Base-by-base conservation (phyloP, 805 yeast species). In the Candida tibetensis region DNA sequence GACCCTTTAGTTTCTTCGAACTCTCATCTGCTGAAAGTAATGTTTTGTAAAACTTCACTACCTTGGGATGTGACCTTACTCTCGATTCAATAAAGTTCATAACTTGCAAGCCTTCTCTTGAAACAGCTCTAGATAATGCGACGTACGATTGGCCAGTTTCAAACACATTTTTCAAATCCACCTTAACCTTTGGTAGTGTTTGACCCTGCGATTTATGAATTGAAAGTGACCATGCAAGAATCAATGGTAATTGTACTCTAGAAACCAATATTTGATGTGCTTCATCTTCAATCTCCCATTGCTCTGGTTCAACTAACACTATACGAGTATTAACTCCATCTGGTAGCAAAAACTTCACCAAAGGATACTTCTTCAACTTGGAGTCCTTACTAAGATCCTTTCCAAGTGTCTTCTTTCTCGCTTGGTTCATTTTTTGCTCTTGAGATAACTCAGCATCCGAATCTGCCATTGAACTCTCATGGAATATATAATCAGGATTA, bases 141-240 rank as follows among this genome's bases (percentile, higher is more conserved):
- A 93, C 99, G 56, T 93, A 93, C 0, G 95, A 95, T 58, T 93
- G 99, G 0, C 99, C 99, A 37, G 78, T 81, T 55, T 90, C 98
- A 60, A 91, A 91, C 1, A 85, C 79, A 39, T 72, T 71, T 26
- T 73, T 69, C 44, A 91, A 70, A 57, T 93, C 95, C 4, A 91
- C 95, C 45, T 74, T 74, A 3, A 86, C 89, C 39, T 76, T 71
- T 4, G 82, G 80, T 30, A 89, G 60, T 0, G 98, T 85, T 60
- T 91, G 90, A 1, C 99, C 99, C 58, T 91, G 99, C 0, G 97
- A 81, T 63, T 93, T 91, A 57, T 93, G 99, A 31, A 93, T 90
- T 0, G 97, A 89, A 30, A 93, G 62, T 0, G 99, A 89, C 97
- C 98, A 93, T 0, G 99, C 95, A n/a, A 90, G 66, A 50, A 91